Base-by-base conservation (phyloP, 2,329 filamentous ascomycete species). In the Talaromyces amestolkiae region DNA sequence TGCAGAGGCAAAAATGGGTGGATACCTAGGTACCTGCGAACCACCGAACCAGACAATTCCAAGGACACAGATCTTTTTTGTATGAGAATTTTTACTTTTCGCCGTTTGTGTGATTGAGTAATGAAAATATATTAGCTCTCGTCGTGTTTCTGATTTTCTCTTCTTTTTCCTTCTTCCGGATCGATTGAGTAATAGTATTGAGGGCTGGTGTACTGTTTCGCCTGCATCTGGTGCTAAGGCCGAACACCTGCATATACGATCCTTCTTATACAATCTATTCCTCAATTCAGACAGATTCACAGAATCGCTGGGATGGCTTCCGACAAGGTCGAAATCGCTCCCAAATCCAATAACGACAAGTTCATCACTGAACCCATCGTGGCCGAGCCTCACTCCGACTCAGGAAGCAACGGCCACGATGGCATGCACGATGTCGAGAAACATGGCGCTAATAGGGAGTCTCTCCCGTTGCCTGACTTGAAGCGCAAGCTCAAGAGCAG, bases 401-500 rank as follows among this genome's bases (percentile, higher is more conserved):
- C 56, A 22, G 33, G 33, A 24, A 43, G 27, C 24, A 31, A 58
- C 54, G 11, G 37, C 35, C 35, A 58, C 9, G 24, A 43, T 58
- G 56, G 56, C 3, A 43, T 45, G 69, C 69, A 73, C 61, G 75
- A 79, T 64, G 61, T 76, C 58, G 78, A 79, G 68, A 78, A 79
- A 65, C 65, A 77, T 71, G 73, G 75, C 59, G 75, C 74, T 17
- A 67, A 68, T 58, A 76, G 67, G 77, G 65, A 83, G 79, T 70
- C 94, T 87, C 49, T 89, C 87, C 51, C 87, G 88, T 70, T 89
- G 67, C 76, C 77, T 2, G 74, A 79, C 63, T 84, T 98, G 66
- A 87, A 91, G 66, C 85, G 93, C 73, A 91, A 89, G 79, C 80
- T 96, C 72, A 96, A 96, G 80, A 90, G 89, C 31, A 84, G 93